These are phyloP conservation scores for Smallanthus sonchifolius DNA, from an alignment of 129 eudicot genomes.

Conservation along the genomic window DNA sequence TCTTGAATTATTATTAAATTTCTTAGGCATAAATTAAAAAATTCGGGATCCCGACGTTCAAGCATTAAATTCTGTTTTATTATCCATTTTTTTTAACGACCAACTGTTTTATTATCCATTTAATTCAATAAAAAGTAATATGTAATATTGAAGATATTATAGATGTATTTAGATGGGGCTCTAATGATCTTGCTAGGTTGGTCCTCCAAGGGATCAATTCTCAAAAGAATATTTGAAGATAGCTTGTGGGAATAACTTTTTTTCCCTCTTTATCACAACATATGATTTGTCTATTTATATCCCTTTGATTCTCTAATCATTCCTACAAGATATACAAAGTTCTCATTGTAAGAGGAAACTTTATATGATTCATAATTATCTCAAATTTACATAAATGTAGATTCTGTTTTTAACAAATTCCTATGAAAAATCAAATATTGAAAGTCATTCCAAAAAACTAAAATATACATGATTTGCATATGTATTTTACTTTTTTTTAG, in stretches of 20 bases:
- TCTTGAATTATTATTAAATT: neutral
- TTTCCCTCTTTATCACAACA: too few species aligned
- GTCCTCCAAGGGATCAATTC: slow-evolving; percentile 1
- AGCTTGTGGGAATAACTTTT: too few species aligned
- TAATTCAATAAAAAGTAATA: neutral
- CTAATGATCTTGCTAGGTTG: neutral
- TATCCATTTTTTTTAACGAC: too few species aligned
- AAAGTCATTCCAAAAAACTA: too few species aligned
- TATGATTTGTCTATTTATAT: too few species aligned
- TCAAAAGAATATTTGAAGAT: neutral
- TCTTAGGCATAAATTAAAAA: neutral
- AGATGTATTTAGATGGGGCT: neutral
- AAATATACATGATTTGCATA: too few species aligned
- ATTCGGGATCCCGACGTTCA: neutral
- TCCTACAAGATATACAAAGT: too few species aligned
- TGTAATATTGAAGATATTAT: neutral
- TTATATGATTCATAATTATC: neutral
- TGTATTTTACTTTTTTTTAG: too few species aligned
- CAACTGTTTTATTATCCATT: neutral
- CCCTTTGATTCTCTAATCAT: neutral
- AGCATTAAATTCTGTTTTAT: neutral
- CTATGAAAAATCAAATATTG: neutral
- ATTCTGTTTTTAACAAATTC: neutral
- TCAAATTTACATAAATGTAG: neutral
- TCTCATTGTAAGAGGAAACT: too few species aligned